These are phyloP conservation scores for Zopfochytrium polystomum DNA, from an alignment of 371 early-diverging fungal genomes.

Conservation along the genomic window DNA sequence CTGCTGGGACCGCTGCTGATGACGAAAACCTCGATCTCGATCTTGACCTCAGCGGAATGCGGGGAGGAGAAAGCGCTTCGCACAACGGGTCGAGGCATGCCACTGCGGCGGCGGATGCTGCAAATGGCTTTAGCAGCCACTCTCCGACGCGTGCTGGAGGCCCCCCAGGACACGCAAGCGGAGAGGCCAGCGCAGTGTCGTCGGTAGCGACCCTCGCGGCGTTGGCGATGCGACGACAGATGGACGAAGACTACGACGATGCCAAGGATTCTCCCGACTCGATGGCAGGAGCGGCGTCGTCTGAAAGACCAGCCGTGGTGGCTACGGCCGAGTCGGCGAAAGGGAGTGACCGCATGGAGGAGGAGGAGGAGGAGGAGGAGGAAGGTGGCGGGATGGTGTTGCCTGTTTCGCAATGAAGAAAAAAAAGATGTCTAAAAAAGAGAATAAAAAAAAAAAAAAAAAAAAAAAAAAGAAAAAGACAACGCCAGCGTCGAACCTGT, in stretches of 20 bases:
- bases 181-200: not conserved
- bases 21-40: slow-evolving; percentile 1
- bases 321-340: not conserved
- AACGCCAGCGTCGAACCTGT: too few relatives aligned
- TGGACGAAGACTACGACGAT: not conserved
- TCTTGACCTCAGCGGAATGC: slow-evolving; percentile 2
- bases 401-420: too few relatives aligned
- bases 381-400: not conserved
- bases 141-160: not conserved
- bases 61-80: too few relatives aligned
- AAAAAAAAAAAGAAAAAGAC: too few relatives aligned
- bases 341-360: slow-evolving; percentile 8
- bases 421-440: too few relatives aligned
- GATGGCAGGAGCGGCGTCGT: not conserved
- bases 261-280: not conserved
- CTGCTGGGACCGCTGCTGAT: not conserved
- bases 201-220: not conserved
- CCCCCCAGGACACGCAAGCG: not conserved
- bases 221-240: not conserved
- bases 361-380: slow-evolving; percentile 10
- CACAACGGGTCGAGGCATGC: too few relatives aligned
- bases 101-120: too few relatives aligned
- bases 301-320: not conserved
- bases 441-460: too few relatives aligned
- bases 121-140: too few relatives aligned